Percentiles rank a stretch among this genome's conserved stretches.
Conservation (phyloP, 345 rosid species). For the Pugionium dolabratum region DNA sequence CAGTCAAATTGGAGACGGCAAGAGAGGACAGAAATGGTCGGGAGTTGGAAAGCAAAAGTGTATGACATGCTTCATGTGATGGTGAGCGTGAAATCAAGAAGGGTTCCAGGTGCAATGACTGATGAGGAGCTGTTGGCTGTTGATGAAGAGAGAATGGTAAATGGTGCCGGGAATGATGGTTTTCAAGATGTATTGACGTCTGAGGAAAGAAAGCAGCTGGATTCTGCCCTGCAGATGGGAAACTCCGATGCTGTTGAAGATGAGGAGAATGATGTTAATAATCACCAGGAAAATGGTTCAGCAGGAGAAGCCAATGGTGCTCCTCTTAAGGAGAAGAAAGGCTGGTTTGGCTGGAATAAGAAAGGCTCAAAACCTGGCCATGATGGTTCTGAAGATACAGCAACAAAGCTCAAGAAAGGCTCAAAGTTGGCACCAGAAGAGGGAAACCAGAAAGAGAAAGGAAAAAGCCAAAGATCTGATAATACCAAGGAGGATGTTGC, state of each 20-base stretch:
- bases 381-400: conserved; percentile 69
- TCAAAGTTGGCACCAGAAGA: conserved; percentile 78
- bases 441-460: conserved; percentile 50
- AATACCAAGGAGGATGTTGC: conserved; percentile 48
- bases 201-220: conserved; percentile 82
- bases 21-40: conserved; percentile 92
- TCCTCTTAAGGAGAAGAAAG: conserved; percentile 72
- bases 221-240: conserved; percentile 68
- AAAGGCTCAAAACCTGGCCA: conserved; percentile 58
- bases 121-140: conserved; percentile 90
- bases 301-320: conserved; percentile 39
- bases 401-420: conserved; percentile 57
- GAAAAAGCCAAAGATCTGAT: conserved; percentile 59
- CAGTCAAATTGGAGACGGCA: conserved; percentile 97
- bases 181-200: conserved; percentile 75
- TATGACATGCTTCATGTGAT: conserved; percentile 97
- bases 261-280: conserved; percentile 57
- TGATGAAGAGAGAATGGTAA: conserved; percentile 68
- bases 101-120: conserved; percentile 92
- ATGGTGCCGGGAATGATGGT: conserved; percentile 62
- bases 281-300: conserved; percentile 62
- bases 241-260: conserved; percentile 63
- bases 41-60: conserved; percentile 94
- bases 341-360: conserved; percentile 90
- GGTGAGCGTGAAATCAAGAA: conserved; percentile 93